Base-by-base conservation (phyloP, 768 basidiomycete genomes). In the Mycena amicta region DNA sequence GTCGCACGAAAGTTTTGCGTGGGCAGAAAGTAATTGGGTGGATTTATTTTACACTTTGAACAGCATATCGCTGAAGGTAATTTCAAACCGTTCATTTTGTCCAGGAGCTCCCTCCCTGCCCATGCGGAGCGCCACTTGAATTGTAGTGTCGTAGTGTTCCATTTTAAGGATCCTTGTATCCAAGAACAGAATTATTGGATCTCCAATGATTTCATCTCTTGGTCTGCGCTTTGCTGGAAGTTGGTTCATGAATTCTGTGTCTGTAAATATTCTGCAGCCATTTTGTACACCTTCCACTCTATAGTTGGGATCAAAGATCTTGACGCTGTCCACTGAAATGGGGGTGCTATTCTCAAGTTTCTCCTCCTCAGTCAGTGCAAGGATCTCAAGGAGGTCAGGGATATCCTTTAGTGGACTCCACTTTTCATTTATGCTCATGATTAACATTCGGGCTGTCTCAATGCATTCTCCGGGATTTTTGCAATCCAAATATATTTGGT, bases 11-110 rank as follows among this genome's bases (percentile, higher is more conserved):
- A n/a, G n/a, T n/a, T n/a, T n/a, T n/a, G n/a, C n/a, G n/a, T n/a
- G n/a, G n/a, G n/a, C n/a, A n/a, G n/a, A n/a, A n/a, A n/a, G n/a
- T n/a, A n/a, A n/a, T n/a, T n/a, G n/a, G n/a, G n/a, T n/a, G n/a
- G n/a, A n/a, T n/a, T n/a, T n/a, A n/a, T n/a, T n/a, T n/a, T n/a
- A n/a, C n/a, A n/a, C n/a, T n/a, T n/a, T n/a, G n/a, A n/a, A n/a
- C n/a, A n/a, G n/a, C n/a, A n/a, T n/a, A 43, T 43, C 41, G 12
- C 33, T 43, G 37, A 52, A 53, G 6, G n/a, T 43, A 6, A 58
- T 5, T 0, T 15, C 43, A 16, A 27, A 20, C 1, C 18, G 5
- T 3, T 47, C n/a, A 3, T 23, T 37, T 0, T 52, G 2, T 15
- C 29, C 16, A 2, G 20, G 23, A 2, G 2, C 25, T 2, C 47